Evolutionary conservation across 768 basidiomycete genomes (phyloP), one percentile per base, ranked within the genome.

Genomic region (Auricularia sp.): DNA sequence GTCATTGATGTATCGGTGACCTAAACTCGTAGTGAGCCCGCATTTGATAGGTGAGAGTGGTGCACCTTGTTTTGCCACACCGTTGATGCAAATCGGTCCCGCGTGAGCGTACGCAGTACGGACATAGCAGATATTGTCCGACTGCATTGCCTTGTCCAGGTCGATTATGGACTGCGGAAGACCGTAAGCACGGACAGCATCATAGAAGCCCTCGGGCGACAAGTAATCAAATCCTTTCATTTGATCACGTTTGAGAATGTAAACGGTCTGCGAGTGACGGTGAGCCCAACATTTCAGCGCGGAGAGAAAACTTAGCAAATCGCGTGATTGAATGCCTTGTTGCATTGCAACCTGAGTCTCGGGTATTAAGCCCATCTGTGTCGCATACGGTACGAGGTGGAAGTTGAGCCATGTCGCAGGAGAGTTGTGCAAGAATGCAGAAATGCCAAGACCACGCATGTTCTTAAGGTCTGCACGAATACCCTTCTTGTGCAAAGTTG

Each of bases 11-110:
- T 66, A 75, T 5, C 63, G 65, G 21, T 69, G 61, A 3, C 66
- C 70, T 1, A 72, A 33, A 54, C 71, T 71, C 1, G 70, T 72
- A 18, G 72, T 74, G n/a, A 72, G 67, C 10, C 69, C 69, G 12
- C 65, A 74, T 58, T 72, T 76, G n/a, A 72, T 61, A 1, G 72
- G 71, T 3, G 73, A 74, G 0, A 69, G 62, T 0, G 74, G 67
- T 10, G 71, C 70, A 10, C 74, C 73, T 62, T 75, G 74, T 56
- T 73, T 72, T 1, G 68, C 73, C 11, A 75, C 69, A 3, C 70
- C 74, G 36, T 44, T 62, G 12, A 74, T 65, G 0, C 64, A 65
- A 43, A 76, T 63, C 0, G 69, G 51, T 2, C 61, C 64, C 2
- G 75, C 71, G 4, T 67, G 53, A 0, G 74, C 73, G 66, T 73